phyloP scores from a whole-genome alignment of 2,329 filamentous ascomycete species.

The Aspergillus novoparasiticus region DNA sequence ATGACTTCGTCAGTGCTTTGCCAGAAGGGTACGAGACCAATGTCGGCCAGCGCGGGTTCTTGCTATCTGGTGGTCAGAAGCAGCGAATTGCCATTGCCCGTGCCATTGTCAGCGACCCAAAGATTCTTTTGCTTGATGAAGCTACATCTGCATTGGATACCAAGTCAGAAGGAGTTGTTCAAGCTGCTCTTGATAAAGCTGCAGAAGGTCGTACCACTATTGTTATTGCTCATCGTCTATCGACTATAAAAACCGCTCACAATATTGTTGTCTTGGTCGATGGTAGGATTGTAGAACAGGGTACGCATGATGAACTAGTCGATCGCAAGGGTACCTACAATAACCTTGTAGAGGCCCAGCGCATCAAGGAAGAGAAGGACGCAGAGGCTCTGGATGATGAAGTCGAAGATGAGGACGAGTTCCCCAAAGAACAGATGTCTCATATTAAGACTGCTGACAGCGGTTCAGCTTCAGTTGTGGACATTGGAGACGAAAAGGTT shows the following conservation, averaged over 20 bases:
- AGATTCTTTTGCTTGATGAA: slow-evolving; percentile 90
- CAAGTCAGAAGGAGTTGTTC: slow-evolving; percentile 90
- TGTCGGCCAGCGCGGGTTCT: slow-evolving; percentile 91
- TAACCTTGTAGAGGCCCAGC: slow-evolving; percentile 84
- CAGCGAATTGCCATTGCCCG: slow-evolving; percentile 94
- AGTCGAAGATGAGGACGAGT: slow-evolving; percentile 27
- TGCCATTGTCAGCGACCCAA: slow-evolving; percentile 87
- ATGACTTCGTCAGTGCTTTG: slow-evolving; percentile 81
- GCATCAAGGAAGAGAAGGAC: slow-evolving; percentile 64
- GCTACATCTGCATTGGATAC: slow-evolving; percentile 93
- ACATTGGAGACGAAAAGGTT: slow-evolving; percentile 36
- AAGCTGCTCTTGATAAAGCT: slow-evolving; percentile 86
- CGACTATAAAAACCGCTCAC: slow-evolving; percentile 89
- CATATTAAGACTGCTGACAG: slow-evolving; percentile 38
- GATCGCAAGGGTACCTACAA: slow-evolving; percentile 73
- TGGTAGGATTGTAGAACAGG: slow-evolving; percentile 89
- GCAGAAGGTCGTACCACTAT: slow-evolving; percentile 89
- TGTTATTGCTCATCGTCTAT: slow-evolving; percentile 91
- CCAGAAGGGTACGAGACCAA: slow-evolving; percentile 91
- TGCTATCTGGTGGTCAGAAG: slow-evolving; percentile 93
- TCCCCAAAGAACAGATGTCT: slow-evolving; percentile 31
- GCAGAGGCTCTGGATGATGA: slow-evolving; percentile 32
- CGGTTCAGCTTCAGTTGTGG: slow-evolving; percentile 25
- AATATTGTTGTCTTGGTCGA: slow-evolving; percentile 93
- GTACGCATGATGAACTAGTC: slow-evolving; percentile 79